Evolutionary conservation across 257 asterid species (phyloP), one percentile per base, ranked within the genome.

Genomic region (Solanum lycopersicoides): DNA sequence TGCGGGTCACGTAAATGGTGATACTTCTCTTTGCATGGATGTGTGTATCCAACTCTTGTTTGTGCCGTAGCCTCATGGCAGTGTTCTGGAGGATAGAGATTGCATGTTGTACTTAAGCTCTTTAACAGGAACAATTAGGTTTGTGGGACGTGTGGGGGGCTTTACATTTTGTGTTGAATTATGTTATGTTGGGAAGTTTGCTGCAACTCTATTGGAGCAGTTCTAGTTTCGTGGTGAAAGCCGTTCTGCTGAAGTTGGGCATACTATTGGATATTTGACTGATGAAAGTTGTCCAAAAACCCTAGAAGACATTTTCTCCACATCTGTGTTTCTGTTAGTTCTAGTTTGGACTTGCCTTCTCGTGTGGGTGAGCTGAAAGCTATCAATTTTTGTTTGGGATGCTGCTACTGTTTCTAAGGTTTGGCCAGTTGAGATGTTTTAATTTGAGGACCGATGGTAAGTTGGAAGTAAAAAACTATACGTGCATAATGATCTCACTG

Each of bases 401-500:
- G 45, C 69, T 6, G 85, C 32, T 80, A 28, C 23, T 72, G 50
- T 88, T 86, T 86, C 59, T 16, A 7, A 9, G 83, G 87, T 74
- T 20, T 85, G 89, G 88, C 50, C 89, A 90, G 86, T 53, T 85
- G 89, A 47, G 44, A 50, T 30, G 11, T 47, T 30, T 18, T 80
- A 47, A 20, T 18, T 50, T 47, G 68, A 20, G 42, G 18, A 10
- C 12, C 10, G 7, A 80, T 80, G 68, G 68, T 80, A 50, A 80
- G 69, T 47, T 47, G 85, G 65, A 47, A 50, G n/a, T 47, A 45
- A 30, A 18, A 32, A 47, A 12, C 12, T 30, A 14, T 28, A 28
- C 20, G 44, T 12, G 35, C n/a, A 16, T 28, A 30, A 15, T 80
- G 44, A 12, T 50, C 41, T 7, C 85, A 47, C 30, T 13, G 42